Base-by-base conservation (phyloP, 306 rosid genomes). In the Vigna unguiculata region DNA sequence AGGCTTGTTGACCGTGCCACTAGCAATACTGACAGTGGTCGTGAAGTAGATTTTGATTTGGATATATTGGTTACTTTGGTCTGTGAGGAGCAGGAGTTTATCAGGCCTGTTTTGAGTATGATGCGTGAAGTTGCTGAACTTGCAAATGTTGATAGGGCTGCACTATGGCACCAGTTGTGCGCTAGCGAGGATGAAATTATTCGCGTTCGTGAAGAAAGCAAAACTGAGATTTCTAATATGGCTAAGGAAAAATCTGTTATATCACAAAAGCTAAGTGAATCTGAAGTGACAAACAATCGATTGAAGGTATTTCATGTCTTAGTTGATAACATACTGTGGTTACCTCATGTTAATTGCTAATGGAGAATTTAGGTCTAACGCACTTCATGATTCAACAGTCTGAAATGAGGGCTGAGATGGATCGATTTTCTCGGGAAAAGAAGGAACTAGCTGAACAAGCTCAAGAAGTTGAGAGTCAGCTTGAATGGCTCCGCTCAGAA, bases 401-500 rank as follows among this genome's bases (percentile, higher is more conserved):
- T 87, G 99, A 96, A 80, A 86, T 91, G 93, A 96, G 84, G 86
- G 83, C 94, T 10, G 99, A 96, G 84, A 66, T 81, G 81, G 99
- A 96, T 74, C 90, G 91, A 36, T 91, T 86, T 81, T 86, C 93
- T 76, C 91, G 96, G 46, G 98, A 93, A 87, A 92, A 84, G 86
- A 96, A 91, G 89, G 98, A 89, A 81, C 88, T 88, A n/a, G 80
- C 81, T 32, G 98, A 92, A 55, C 99, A 85, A 60, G 55, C 87
- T 41, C 99, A 88, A 75, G 96, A 96, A 77, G 80, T 88, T 68
- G 99, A 92, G 88, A 93, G 96, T 81, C 99, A 96, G 93, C 98
- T 96, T 76, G 99, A 92, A 78, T 96, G 99, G 99, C 83, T 83
- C 49, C 98, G 96, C 76, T 89, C 99, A 28, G 99, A 96, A 88